Conservation (phyloP, 495 filamentous ascomycete species). For the Aspergillus kassunensis region DNA sequence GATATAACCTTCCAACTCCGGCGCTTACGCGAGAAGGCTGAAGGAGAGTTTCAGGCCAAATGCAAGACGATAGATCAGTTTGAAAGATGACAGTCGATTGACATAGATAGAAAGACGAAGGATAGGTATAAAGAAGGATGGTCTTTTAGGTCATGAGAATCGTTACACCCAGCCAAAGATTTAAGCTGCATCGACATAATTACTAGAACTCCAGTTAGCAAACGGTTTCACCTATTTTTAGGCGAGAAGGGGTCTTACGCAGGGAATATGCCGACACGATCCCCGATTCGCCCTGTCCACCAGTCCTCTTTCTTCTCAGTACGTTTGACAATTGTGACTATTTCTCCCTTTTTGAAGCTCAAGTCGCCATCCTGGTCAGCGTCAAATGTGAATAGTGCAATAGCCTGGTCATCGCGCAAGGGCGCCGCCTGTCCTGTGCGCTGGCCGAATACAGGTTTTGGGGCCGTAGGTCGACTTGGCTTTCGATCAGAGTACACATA, state of each 20-base stretch:
- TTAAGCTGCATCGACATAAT: constrained; percentile 43
- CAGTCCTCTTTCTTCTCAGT: constrained; percentile 94
- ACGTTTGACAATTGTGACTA: constrained; percentile 95
- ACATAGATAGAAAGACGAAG: constrained; percentile 1
- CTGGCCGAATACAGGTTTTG: constrained; percentile 76
- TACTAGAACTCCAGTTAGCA: constrained; percentile 27
- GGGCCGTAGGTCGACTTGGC: constrained; percentile 68
- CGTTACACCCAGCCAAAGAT: constrained; percentile 20
- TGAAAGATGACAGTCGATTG: not conserved
- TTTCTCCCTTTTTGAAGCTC: constrained; percentile 93
- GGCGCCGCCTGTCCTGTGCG: constrained; percentile 51
- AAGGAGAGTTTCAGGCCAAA: constrained; percentile 8
- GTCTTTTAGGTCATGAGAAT: constrained; percentile 14
- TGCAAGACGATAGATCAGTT: constrained; percentile 2
- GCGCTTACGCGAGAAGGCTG: constrained; percentile 16
- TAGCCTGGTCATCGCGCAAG: constrained; percentile 75
- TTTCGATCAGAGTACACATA: constrained; percentile 57
- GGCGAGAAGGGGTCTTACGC: constrained; percentile 29
- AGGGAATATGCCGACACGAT: constrained; percentile 62
- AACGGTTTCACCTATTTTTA: constrained; percentile 3
- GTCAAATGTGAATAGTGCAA: constrained; percentile 90
- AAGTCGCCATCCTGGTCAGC: constrained; percentile 90
- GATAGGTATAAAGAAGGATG: constrained; percentile 6
- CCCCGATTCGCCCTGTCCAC: constrained; percentile 67
- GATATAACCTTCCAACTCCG: constrained; percentile 18